Base-by-base conservation (phyloP, 2,329 filamentous ascomycete species). In the Penicillium occitanis region DNA sequence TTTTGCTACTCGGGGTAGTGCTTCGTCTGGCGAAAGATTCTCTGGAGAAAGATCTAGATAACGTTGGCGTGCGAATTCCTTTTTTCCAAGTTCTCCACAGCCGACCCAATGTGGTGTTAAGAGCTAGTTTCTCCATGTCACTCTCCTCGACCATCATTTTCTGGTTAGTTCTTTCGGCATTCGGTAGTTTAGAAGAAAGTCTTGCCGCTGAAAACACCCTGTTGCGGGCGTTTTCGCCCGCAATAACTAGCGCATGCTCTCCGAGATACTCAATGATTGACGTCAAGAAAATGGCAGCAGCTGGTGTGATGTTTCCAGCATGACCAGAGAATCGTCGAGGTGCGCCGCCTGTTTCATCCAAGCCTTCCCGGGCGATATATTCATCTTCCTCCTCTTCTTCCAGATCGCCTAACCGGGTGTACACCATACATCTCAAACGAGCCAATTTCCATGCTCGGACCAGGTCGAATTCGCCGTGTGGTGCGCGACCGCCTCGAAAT, bases 11-110 rank as follows among this genome's bases (percentile, higher is more conserved):
- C 6, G 57, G 40, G 53, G 70, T 69, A 2, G 70, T 64, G 28
- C 70, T 71, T 65, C 76, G 73, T 63, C 75, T 75, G 19, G 73
- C 69, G 50, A 79, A 74, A 2, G 79, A 81, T 66, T 81, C 78
- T 66, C 75, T 73, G 25, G 75, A 79, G 61, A 83, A 72, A 33
- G 81, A 78, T 14, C 79, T 77, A 13, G 78, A 77, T 48, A 81
- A 73, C 61, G 68, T 73, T 17, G 74, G 74, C 3, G 71, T 67
- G 53, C 75, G 73, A 64, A 76, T 72, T 62, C 90, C 87, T 81
- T 97, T 97, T 80, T 95, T 92, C 95, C 95, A 99, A 30, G 91
- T 91, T 71, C 95, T 88, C 95, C 95, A 99, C 51, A 98, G 83
- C 59, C 93, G 86, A 22, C 95, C 95, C 1, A 99, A 82, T 2